Base-by-base conservation (phyloP, 1,284 basidiomycete genomes). In the Fomes fomentarius region DNA sequence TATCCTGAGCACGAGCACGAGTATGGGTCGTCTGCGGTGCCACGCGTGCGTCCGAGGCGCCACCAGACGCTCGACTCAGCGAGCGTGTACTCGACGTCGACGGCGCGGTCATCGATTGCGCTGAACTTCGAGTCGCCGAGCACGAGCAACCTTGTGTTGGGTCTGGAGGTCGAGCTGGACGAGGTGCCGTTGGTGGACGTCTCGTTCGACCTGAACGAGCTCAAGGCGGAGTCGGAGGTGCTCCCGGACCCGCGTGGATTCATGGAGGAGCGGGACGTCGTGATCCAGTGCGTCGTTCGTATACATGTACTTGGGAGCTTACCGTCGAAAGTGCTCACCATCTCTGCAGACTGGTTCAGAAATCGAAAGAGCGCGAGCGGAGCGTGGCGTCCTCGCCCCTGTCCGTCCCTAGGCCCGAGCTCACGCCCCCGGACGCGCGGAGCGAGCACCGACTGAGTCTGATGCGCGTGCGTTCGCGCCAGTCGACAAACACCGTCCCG, bases 41-140 rank as follows among this genome's bases (percentile, higher is more conserved):
- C n/a, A 17, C 35, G 28, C 8, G 35, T 22, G n/a, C 52, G 26
- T 4, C 17, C 41, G 30, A 28, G 22, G 35, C 33, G 52, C 24
- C 42, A 45, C 33, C 42, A 49, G 21, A 50, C 52, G 34, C 28
- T 46, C 22, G 53, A 54, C 30, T 50, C 53, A 1, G 43, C 24
- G 22, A 50, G 47, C 30, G 47, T 54, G 14, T 54, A 54, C 43
- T 54, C 53, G 26, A 25, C 51, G 44, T 47, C 47, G 7, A 45
- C 52, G 19, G 43, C 34, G 1, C 22, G 28, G 35, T 40, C 31
- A 17, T 44, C 47, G 22, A 10, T 28, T 35, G 19, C 33, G n/a
- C 25, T 40, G 22, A 26, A 35, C 34, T 25, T 34, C 31, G 40
- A 34, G 41, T 24, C 14, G 22, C 24, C 53, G 21, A 50, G 43